A percentile compares a stretch with the other conserved stretches of the same genome.
These are phyloP conservation scores for Diaporthe sp. DNA, from an alignment of 2,329 filamentous ascomycete species.

Conservation along the genomic window DNA sequence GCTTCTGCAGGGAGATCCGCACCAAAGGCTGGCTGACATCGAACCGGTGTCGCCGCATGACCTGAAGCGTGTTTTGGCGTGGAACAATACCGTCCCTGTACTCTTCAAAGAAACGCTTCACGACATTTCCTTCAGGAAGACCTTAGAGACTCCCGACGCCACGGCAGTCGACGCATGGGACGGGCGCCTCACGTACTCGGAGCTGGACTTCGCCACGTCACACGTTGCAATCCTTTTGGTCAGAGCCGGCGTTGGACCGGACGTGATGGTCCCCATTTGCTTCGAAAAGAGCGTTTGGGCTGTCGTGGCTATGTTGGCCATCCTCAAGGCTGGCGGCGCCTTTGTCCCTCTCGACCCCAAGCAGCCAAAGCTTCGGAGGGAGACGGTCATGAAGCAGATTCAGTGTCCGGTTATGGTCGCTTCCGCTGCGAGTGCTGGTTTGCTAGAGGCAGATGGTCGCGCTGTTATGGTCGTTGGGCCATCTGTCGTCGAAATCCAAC, in stretches of 20 bases:
- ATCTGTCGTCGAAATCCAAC: not conserved
- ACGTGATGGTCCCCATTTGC: not conserved
- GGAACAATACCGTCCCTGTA: not conserved
- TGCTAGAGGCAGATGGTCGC: not conserved
- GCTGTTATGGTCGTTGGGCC: constrained; percentile 1
- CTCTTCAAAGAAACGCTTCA: not conserved
- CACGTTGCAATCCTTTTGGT: not conserved
- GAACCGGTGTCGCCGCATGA: not conserved
- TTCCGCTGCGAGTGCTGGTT: not conserved
- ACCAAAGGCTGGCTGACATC: not conserved
- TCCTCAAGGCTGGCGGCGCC: constrained; percentile 10
- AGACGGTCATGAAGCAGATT: not conserved
- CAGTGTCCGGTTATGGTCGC: not conserved
- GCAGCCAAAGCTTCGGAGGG: not conserved
- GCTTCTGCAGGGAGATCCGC: not conserved
- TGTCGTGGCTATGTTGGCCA: not conserved
- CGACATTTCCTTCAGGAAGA: not conserved
- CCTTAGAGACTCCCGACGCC: not conserved
- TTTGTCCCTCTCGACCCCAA: constrained; percentile 1
- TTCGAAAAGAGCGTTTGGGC: not conserved
- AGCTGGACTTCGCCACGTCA: not conserved
- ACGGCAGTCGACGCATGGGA: not conserved
- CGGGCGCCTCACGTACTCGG: not conserved
- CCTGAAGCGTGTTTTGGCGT: not conserved
- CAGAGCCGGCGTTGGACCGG: not conserved